Evolutionary conservation across 2,329 filamentous ascomycete species (phyloP).

Genomic region (Fonsecaea pedrosoi): DNA sequence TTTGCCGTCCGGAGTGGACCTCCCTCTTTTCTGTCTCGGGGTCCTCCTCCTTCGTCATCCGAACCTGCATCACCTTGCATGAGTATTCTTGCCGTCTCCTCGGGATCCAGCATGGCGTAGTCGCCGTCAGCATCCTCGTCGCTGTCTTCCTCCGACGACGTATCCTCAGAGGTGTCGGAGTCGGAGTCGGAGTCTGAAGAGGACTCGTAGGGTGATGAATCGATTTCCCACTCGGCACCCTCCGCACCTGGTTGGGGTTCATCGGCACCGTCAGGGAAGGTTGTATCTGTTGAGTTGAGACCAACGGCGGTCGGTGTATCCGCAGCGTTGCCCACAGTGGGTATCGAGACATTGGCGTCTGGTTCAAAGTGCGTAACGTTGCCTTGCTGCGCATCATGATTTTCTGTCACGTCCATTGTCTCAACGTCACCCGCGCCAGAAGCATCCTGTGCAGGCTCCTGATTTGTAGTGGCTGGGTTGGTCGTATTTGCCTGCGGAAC

Average conservation of each 20-base stretch:
- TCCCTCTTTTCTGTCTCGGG: slow-evolving; percentile 46
- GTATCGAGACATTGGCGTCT: slow-evolving; percentile 19
- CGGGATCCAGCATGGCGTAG: slow-evolving; percentile 76
- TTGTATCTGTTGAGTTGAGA: slow-evolving; percentile 11
- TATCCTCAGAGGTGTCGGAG: slow-evolving; percentile 64
- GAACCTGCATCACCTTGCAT: slow-evolving; percentile 83
- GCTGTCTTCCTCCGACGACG: slow-evolving; percentile 59
- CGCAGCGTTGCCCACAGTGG: slow-evolving; percentile 3
- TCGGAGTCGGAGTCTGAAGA: slow-evolving; percentile 63
- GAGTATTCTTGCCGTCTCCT: slow-evolving; percentile 81
- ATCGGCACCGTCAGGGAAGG: slow-evolving; percentile 13
- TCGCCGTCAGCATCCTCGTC: slow-evolving; percentile 56
- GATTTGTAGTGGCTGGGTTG: neutral
- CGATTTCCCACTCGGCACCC: slow-evolving; percentile 82
- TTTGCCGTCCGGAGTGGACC: slow-evolving; percentile 78
- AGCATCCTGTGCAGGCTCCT: neutral
- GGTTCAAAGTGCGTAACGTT: neutral
- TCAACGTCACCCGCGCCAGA: neutral
- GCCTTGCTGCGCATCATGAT: too few relatives aligned
- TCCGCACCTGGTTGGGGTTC: slow-evolving; percentile 52
- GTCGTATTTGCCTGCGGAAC: neutral
- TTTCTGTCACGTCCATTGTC: slow-evolving; percentile 15
- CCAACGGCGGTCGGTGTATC: slow-evolving; percentile 7
- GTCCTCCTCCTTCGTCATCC: slow-evolving; percentile 73
- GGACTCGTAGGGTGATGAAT: slow-evolving; percentile 77